These are phyloP conservation scores for Toxicodendron radicans DNA, from an alignment of 345 rosid species.

Conservation along the genomic window DNA sequence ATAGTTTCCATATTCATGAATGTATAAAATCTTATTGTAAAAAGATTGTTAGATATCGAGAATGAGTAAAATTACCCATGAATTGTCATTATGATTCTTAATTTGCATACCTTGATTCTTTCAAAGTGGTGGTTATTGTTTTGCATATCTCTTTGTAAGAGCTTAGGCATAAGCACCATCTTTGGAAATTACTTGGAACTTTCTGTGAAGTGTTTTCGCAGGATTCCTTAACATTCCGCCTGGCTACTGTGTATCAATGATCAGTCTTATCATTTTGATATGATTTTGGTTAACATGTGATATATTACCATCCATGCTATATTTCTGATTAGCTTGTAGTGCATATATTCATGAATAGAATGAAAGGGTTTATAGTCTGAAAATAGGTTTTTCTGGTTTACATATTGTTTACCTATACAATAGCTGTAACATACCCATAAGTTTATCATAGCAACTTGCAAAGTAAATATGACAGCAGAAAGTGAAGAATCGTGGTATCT, in stretches of 20 bases:
- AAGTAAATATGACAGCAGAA: neutral
- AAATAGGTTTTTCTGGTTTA: neutral
- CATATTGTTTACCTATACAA: neutral
- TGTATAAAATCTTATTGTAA: neutral
- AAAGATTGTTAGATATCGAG: neutral
- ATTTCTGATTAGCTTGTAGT: neutral
- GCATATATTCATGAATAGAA: neutral
- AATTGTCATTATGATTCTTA: too few species aligned
- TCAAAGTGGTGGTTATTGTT: neutral
- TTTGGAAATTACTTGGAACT: too few species aligned
- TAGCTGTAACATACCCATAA: neutral
- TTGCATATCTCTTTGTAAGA: neutral
- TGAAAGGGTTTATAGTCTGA: neutral
- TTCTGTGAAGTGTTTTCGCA: too few species aligned
- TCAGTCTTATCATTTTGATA: neutral
- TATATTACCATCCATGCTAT: neutral
- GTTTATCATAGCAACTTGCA: neutral
- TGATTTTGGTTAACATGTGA: neutral
- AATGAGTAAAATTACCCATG: neutral
- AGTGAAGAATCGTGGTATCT: neutral
- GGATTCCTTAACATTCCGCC: neutral
- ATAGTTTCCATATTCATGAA: neutral
- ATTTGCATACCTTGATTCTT: neutral
- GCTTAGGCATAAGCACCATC: neutral
- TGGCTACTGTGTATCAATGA: neutral